Evolutionary conservation across 257 asterid genomes (phyloP).

Genomic region (Nicotiana sylvestris): DNA sequence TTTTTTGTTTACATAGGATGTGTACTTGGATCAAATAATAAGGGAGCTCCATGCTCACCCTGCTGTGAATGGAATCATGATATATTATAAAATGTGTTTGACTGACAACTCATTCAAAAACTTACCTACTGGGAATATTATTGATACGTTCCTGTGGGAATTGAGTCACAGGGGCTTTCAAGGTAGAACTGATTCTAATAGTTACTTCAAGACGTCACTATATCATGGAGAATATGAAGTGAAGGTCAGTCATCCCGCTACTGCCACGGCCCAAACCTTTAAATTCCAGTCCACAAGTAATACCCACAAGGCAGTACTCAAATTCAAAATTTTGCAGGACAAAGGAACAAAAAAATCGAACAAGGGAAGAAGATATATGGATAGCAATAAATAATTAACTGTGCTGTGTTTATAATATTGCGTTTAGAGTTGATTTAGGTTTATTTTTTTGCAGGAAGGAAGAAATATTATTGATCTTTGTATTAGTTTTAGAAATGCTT

Average conservation of each 20-base stretch:
- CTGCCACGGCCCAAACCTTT: neutral
- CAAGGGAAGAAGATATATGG: neutral
- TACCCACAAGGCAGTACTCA: neutral
- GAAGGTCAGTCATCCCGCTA: neutral
- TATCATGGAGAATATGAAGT: slow-evolving; percentile 28
- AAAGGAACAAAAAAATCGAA: neutral
- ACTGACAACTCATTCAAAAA: slow-evolving; percentile 26
- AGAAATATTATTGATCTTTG: neutral
- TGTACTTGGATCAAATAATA: slow-evolving; percentile 17
- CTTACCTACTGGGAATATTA: slow-evolving; percentile 25
- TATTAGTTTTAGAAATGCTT: neutral
- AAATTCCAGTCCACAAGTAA: neutral
- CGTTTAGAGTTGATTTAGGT: neutral
- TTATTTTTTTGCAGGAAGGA: neutral
- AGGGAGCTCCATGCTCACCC: slow-evolving; percentile 25
- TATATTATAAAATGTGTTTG: slow-evolving; percentile 30
- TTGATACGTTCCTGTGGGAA: slow-evolving; percentile 24
- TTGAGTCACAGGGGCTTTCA: slow-evolving; percentile 15
- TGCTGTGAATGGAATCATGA: slow-evolving; percentile 23
- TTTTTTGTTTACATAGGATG: neutral
- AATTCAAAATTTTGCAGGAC: too few species aligned
- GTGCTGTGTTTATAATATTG: neutral
- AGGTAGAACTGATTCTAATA: slow-evolving; percentile 16
- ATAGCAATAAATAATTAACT: neutral
- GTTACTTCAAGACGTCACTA: slow-evolving; percentile 20